Conservation (phyloP, 805 yeast genomes). For the Yarrowia sp. region DNA sequence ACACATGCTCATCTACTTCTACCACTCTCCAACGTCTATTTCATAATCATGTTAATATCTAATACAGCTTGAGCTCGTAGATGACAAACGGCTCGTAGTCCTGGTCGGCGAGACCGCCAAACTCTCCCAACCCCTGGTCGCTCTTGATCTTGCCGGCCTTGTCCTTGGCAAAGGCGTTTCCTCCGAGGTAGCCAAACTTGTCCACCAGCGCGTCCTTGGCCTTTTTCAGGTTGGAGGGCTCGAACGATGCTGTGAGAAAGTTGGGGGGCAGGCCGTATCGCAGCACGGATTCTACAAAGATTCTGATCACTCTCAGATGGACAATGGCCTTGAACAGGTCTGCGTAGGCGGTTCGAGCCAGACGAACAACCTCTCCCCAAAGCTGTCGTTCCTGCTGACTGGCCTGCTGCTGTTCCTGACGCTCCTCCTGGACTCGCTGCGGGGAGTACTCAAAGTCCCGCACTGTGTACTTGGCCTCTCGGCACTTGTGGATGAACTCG, state of each 20-base stretch:
- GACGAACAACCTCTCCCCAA: constrained; percentile 70
- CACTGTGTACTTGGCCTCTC: constrained; percentile 88
- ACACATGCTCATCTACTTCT: not conserved
- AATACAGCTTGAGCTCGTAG: constrained; percentile 52
- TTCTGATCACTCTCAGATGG: constrained; percentile 82
- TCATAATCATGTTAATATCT: constrained; percentile 12
- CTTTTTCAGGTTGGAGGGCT: constrained; percentile 47
- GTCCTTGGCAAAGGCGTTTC: constrained; percentile 74
- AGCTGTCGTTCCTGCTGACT: constrained; percentile 69
- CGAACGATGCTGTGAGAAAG: constrained; percentile 52
- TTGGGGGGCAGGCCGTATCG: constrained; percentile 97
- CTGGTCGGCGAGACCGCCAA: constrained; percentile 87
- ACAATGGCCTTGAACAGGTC: constrained; percentile 85
- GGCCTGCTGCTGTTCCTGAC: constrained; percentile 76
- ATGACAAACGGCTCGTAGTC: constrained; percentile 96
- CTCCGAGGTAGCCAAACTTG: constrained; percentile 87
- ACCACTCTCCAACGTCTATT: too few species aligned
- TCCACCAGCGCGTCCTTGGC: constrained; percentile 68
- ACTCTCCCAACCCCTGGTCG: constrained; percentile 71
- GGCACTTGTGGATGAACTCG: constrained; percentile 64
- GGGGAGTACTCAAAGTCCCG: constrained; percentile 89
- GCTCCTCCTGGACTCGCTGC: constrained; percentile 64
- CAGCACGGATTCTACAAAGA: constrained; percentile 88
- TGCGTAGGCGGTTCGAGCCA: constrained; percentile 84
- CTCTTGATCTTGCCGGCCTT: constrained; percentile 61